These are phyloP conservation scores for Backusella australiensis DNA, from an alignment of 192 early-diverging fungal species.

Conservation along the genomic window DNA sequence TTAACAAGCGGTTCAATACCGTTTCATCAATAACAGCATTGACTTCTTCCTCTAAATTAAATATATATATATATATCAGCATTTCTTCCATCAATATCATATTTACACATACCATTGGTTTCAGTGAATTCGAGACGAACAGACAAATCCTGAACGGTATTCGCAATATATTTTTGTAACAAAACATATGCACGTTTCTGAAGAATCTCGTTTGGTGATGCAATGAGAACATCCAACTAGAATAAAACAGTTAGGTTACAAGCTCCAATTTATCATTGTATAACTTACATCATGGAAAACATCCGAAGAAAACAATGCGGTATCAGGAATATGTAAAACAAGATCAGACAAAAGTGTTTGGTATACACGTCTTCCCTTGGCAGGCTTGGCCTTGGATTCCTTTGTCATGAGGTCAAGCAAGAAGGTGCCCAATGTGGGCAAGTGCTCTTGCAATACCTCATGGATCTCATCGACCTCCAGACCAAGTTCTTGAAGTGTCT, in stretches of 20 bases:
- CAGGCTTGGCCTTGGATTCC: conserved; percentile 6
- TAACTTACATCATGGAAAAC: conserved; percentile 10
- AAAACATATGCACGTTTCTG: conserved; percentile 41
- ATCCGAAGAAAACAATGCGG: not conserved
- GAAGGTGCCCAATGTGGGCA: not conserved
- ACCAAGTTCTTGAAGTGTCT: not conserved
- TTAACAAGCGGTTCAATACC: not conserved
- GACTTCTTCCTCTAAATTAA: not conserved
- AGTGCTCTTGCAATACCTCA: conserved; percentile 3
- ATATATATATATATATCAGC: not conserved
- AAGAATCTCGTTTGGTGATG: conserved; percentile 33
- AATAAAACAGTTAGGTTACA: not conserved
- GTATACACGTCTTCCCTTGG: conserved; percentile 10
- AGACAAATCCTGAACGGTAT: conserved; percentile 29
- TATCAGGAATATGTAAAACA: conserved; percentile 22
- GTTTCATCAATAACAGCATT: conserved; percentile 7
- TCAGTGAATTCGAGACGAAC: conserved; percentile 37
- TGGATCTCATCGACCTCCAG: conserved; percentile 14
- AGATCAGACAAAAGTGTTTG: conserved; percentile 26
- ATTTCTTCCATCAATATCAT: not conserved
- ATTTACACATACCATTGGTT: conserved; percentile 14
- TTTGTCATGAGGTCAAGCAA: conserved; percentile 4
- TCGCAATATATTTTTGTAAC: conserved; percentile 19
- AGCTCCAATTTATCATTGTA: not conserved
- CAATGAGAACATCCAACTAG: conserved; percentile 27